Conservation (phyloP, 257 asterid species). For the Solanum appendiculatum region DNA sequence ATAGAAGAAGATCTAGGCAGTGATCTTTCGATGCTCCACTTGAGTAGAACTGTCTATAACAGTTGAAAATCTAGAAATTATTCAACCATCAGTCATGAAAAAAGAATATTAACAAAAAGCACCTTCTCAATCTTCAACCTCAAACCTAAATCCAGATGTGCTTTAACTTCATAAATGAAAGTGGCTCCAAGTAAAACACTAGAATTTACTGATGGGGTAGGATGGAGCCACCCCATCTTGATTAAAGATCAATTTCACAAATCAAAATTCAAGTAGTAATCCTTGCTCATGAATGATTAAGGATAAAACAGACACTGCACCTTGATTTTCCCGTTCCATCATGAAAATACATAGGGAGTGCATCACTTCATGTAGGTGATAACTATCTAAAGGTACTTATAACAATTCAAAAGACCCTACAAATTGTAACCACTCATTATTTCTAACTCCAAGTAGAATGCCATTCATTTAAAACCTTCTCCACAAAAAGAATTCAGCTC, state of each 20-base stretch:
- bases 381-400: neutral
- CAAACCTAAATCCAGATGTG: neutral
- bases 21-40: neutral
- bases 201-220: neutral
- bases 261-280: neutral
- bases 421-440: neutral
- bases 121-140: neutral
- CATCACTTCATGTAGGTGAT: neutral
- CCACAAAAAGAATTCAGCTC: neutral
- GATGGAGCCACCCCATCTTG: neutral
- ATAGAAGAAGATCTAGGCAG: neutral
- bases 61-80: neutral
- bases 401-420: neutral
- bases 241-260: neutral
- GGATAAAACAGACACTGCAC: neutral
- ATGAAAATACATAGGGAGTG: neutral
- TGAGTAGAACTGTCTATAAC: neutral
- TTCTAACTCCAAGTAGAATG: neutral
- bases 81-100: neutral
- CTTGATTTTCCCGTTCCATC: too few relatives aligned
- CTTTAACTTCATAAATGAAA: neutral
- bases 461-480: neutral
- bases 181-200: neutral
- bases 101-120: neutral
- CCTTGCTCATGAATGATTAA: neutral